A percentile compares a stretch with the other conserved stretches of the same genome.
phyloP scores from a whole-genome alignment of 495 filamentous ascomycete species.

The Aspergillus bridgeri region DNA sequence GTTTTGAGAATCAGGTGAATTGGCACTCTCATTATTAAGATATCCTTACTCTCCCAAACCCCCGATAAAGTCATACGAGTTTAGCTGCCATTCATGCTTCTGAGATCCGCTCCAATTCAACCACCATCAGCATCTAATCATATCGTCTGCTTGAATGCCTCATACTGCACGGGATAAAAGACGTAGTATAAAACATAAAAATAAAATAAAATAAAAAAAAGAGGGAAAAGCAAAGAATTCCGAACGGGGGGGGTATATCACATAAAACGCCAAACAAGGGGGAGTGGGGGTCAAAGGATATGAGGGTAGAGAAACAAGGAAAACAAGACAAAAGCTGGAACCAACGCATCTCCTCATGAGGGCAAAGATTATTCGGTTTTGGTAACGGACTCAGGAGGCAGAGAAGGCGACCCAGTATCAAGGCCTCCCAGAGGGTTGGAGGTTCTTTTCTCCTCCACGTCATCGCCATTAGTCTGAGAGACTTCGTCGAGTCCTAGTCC shows the following conservation, averaged over 20 bases:
- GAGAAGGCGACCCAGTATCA: conserved; percentile 22
- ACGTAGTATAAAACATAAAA: not conserved
- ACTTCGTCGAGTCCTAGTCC: conserved; percentile 35
- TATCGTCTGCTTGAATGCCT: not conserved
- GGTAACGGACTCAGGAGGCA: conserved; percentile 27
- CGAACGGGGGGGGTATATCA: conserved; percentile 45
- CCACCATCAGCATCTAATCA: not conserved
- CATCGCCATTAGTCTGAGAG: conserved; percentile 16
- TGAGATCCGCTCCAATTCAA: not conserved
- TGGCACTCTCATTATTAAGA: not conserved
- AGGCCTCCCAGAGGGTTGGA: conserved; percentile 29
- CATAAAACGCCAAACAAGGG: conserved; percentile 39
- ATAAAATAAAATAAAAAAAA: no score
- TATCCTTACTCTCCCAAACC: not conserved
- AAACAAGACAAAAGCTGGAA: conserved; percentile 6
- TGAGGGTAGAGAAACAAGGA: conserved; percentile 6
- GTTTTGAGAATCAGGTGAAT: not conserved
- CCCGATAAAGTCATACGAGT: not conserved
- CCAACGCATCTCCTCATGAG: not conserved
- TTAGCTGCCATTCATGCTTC: not conserved
- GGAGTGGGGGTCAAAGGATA: conserved; percentile 11
- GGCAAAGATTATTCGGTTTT: conserved; percentile 20
- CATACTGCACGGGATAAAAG: not conserved
- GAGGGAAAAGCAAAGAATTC: conserved; percentile 12
- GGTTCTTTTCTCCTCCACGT: conserved; percentile 11